Percentiles rank a stretch among this genome's conserved stretches.
phyloP scores from a whole-genome alignment of 2,329 filamentous ascomycete genomes.

The Fusarium marasasianum region DNA sequence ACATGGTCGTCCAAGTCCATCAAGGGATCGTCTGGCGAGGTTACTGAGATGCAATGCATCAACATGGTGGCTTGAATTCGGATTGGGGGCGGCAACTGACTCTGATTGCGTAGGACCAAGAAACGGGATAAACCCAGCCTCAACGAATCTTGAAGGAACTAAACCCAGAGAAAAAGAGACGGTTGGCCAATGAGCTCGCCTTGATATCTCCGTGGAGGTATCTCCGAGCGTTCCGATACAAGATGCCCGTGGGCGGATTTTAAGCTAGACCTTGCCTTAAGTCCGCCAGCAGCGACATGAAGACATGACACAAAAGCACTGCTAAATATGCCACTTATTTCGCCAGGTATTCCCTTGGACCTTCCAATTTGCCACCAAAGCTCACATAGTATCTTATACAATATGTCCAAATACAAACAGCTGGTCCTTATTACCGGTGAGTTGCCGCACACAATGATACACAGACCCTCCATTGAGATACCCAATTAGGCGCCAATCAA shows the following conservation, averaged over 20 bases:
- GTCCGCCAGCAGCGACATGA: background rate
- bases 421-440: slow-evolving; percentile 19
- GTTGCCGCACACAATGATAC: background rate
- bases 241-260: background rate
- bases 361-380: accelerated
- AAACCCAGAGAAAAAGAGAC: accelerated
- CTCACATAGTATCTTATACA: accelerated
- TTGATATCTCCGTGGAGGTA: background rate
- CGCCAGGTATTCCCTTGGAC: too few species aligned
- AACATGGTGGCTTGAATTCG: too few species aligned
- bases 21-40: background rate
- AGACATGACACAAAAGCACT: accelerated
- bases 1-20: accelerated
- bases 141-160: accelerated
- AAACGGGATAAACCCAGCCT: accelerated
- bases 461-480: background rate
- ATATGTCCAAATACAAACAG: slow-evolving; percentile 5
- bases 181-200: background rate
- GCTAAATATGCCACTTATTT: background rate
- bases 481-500: slow-evolving; percentile 15
- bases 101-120: accelerated
- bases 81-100: background rate
- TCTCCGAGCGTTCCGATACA: background rate
- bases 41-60: background rate
- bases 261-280: background rate